phyloP scores from a whole-genome alignment of 345 rosid genomes.

The Syzygium grande region DNA sequence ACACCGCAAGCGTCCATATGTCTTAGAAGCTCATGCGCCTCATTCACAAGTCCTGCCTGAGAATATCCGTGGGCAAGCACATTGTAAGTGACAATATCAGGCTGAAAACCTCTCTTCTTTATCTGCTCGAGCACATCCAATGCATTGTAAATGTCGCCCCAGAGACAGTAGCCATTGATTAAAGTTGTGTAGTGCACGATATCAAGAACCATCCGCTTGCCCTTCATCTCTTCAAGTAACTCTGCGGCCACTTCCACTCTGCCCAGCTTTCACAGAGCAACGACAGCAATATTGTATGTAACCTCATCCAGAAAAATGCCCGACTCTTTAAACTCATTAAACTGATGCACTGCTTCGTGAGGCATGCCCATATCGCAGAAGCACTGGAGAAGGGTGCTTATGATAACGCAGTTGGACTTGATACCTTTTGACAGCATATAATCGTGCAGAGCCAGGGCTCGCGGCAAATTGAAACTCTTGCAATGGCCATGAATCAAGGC shows the following conservation, averaged over 20 bases:
- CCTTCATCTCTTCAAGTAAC: constrained; percentile 53
- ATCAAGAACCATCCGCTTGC: constrained; percentile 38
- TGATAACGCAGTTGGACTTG: constrained; percentile 46
- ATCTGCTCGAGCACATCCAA: constrained; percentile 43
- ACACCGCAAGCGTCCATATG: constrained; percentile 32
- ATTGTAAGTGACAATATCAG: constrained; percentile 45
- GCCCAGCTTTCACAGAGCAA: constrained; percentile 57
- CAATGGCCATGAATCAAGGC: constrained; percentile 41
- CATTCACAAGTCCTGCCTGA: constrained; percentile 32
- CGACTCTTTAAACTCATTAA: constrained; percentile 22
- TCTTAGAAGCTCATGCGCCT: constrained; percentile 20
- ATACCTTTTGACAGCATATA: constrained; percentile 43
- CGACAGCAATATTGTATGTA: constrained; percentile 40
- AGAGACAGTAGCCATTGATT: constrained; percentile 50
- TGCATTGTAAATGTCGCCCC: constrained; percentile 35
- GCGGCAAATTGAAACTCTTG: constrained; percentile 24
- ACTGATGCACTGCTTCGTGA: constrained; percentile 23
- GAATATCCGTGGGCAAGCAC: constrained; percentile 49
- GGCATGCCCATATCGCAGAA: constrained; percentile 30
- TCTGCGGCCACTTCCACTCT: constrained; percentile 44
- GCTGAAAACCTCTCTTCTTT: constrained; percentile 31
- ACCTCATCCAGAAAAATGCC: constrained; percentile 47
- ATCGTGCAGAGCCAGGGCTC: constrained; percentile 35
- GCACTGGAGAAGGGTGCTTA: constrained; percentile 50
- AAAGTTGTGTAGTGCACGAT: constrained; percentile 63